These are phyloP conservation scores for Xylona heveae DNA, from an alignment of 495 filamentous ascomycete genomes.

Conservation along the genomic window DNA sequence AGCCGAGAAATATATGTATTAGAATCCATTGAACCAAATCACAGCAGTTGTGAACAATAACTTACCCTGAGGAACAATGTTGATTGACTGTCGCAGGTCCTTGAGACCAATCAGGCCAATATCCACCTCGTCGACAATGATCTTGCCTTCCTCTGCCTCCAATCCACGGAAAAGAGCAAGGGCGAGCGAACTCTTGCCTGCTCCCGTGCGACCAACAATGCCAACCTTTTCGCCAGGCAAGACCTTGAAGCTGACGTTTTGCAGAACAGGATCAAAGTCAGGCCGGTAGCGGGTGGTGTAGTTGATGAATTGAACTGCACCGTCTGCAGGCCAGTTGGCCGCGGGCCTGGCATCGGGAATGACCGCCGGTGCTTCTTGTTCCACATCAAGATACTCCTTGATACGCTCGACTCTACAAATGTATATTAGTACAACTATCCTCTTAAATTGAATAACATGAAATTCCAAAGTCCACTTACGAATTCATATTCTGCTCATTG, in stretches of 20 bases:
- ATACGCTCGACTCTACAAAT: constrained; percentile 57
- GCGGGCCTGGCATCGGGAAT: constrained; percentile 60
- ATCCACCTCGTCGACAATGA: constrained; percentile 77
- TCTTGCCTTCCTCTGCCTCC: constrained; percentile 78
- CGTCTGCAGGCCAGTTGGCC: constrained; percentile 65
- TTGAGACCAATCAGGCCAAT: constrained; percentile 74
- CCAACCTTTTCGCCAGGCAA: constrained; percentile 80
- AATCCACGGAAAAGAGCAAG: constrained; percentile 93
- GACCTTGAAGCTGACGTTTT: constrained; percentile 69
- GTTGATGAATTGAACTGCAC: constrained; percentile 64
- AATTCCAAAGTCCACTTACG: constrained; percentile 10
- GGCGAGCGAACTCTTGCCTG: constrained; percentile 90
- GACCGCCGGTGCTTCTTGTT: constrained; percentile 70
- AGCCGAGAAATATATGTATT: no score
- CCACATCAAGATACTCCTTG: constrained; percentile 89
- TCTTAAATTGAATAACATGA: not conserved
- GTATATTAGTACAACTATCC: constrained; percentile 3
- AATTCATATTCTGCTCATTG: constrained; percentile 99
- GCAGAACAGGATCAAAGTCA: constrained; percentile 72
- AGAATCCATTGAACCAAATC: not conserved
- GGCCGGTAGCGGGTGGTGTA: constrained; percentile 79
- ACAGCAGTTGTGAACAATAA: not conserved
- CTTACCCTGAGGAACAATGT: constrained; percentile 73
- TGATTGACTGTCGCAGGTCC: constrained; percentile 82
- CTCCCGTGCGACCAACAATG: constrained; percentile 90